Conservation (phyloP, 305 asterid genomes). For the Fraxinus baroniana region DNA sequence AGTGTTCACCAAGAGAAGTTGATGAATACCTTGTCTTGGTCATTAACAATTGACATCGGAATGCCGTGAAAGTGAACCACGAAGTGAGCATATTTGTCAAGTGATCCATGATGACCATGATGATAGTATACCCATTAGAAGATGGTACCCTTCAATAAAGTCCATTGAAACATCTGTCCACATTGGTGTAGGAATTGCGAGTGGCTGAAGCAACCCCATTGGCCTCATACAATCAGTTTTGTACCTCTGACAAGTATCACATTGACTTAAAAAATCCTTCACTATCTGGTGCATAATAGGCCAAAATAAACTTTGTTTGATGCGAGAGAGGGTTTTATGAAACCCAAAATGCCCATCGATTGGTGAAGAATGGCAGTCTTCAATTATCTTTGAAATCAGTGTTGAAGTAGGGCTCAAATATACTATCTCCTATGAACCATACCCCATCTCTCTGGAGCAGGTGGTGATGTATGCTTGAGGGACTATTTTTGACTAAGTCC, state of each 20-base stretch:
- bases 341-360: too few species aligned
- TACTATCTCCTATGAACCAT: too few species aligned
- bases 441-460: too few species aligned
- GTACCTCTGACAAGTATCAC: background rate
- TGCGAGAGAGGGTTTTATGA: too few species aligned
- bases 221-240: background rate
- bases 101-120: background rate
- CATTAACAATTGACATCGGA: background rate
- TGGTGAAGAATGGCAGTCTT: too few species aligned
- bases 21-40: background rate
- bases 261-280: background rate
- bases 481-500: too few species aligned
- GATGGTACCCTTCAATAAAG: background rate
- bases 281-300: background rate
- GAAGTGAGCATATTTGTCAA: conserved; percentile 9
- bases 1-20: background rate
- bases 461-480: too few species aligned
- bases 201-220: background rate
- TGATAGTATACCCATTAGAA: background rate
- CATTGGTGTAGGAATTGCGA: background rate
- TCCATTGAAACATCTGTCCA: background rate
- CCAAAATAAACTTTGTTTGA: background rate
- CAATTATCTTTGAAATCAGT: too few species aligned
- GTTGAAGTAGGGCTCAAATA: too few species aligned
- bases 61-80: background rate